Evolutionary conservation across 129 eudicot species (phyloP).

Genomic region (Lactuca saligna): DNA sequence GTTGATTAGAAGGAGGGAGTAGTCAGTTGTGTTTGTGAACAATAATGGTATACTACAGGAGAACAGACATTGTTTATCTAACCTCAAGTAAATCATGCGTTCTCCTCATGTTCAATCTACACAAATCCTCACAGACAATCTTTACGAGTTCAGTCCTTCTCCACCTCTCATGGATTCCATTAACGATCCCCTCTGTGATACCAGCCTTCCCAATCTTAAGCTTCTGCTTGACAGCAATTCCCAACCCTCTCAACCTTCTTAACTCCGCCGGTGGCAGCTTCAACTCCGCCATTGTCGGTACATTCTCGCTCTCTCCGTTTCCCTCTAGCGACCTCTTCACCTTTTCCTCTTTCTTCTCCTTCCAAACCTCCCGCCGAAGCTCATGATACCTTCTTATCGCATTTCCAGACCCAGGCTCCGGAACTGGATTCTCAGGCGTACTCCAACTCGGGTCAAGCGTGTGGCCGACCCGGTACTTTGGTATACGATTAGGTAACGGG

Average conservation of each 20-base stretch:
- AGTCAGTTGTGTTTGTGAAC: neutral
- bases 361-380: constrained; percentile 50
- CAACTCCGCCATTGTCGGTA: constrained; percentile 83
- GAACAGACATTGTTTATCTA: constrained; percentile 12
- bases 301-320: constrained; percentile 23
- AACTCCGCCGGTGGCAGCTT: constrained; percentile 54
- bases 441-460: constrained; percentile 95
- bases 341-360: constrained; percentile 53
- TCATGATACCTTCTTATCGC: constrained; percentile 56
- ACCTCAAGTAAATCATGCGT: constrained; percentile 95
- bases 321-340: constrained; percentile 37
- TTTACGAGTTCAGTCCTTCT: constrained; percentile 71
- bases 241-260: constrained; percentile 63
- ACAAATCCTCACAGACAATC: constrained; percentile 78
- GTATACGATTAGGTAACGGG: constrained; percentile 60
- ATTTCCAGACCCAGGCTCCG: constrained; percentile 68
- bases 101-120: constrained; percentile 87
- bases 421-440: constrained; percentile 85
- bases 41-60: constrained; percentile 1
- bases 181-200: constrained; percentile 87
- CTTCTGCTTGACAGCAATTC: constrained; percentile 63
- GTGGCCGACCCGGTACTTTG: constrained; percentile 84
- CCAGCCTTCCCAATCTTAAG: constrained; percentile 93
- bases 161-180: constrained; percentile 98
- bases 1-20: no score